phyloP scores from a whole-genome alignment of 2,329 filamentous ascomycete genomes.

The Diaporthe helianthi region DNA sequence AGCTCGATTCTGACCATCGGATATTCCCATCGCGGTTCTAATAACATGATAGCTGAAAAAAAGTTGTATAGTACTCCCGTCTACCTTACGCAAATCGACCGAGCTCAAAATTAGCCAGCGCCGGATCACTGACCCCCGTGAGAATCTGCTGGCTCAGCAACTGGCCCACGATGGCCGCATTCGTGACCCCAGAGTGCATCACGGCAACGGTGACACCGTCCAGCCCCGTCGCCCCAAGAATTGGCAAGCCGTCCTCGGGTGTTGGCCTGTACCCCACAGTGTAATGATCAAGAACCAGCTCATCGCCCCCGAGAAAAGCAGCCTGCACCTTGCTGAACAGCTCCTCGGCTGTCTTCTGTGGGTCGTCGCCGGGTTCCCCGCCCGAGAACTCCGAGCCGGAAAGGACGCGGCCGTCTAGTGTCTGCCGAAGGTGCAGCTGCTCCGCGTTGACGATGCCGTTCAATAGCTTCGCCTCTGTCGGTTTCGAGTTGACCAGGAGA shows the following conservation, averaged over 20 bases:
- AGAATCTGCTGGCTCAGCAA: slow-evolving; percentile 36
- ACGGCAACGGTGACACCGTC: slow-evolving; percentile 42
- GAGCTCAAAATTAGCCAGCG: slow-evolving; percentile 35
- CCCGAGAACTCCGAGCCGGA: slow-evolving; percentile 38
- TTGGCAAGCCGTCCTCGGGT: slow-evolving; percentile 41
- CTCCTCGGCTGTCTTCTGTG: slow-evolving; percentile 37
- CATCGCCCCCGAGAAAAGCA: slow-evolving; percentile 34
- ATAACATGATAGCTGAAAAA: too few relatives aligned
- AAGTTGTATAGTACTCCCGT: too few relatives aligned
- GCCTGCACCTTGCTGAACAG: slow-evolving; percentile 38
- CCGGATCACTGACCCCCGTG: slow-evolving; percentile 36
- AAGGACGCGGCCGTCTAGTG: slow-evolving; percentile 40
- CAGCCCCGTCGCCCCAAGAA: slow-evolving; percentile 40
- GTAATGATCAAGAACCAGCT: slow-evolving; percentile 41
- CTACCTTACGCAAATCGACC: slow-evolving; percentile 31
- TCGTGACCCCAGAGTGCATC: slow-evolving; percentile 44
- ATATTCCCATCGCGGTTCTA: too few relatives aligned
- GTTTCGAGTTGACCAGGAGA: slow-evolving; percentile 42
- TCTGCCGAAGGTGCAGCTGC: slow-evolving; percentile 43
- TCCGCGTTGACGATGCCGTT: slow-evolving; percentile 38
- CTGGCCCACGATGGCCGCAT: slow-evolving; percentile 40
- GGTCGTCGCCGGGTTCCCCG: slow-evolving; percentile 37
- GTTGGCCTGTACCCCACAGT: slow-evolving; percentile 41
- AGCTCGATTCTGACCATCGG: too few relatives aligned
- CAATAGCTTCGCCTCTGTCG: slow-evolving; percentile 36